phyloP scores from a whole-genome alignment of 441 rosid genomes.

The Bocquillonia castaneifolia region DNA sequence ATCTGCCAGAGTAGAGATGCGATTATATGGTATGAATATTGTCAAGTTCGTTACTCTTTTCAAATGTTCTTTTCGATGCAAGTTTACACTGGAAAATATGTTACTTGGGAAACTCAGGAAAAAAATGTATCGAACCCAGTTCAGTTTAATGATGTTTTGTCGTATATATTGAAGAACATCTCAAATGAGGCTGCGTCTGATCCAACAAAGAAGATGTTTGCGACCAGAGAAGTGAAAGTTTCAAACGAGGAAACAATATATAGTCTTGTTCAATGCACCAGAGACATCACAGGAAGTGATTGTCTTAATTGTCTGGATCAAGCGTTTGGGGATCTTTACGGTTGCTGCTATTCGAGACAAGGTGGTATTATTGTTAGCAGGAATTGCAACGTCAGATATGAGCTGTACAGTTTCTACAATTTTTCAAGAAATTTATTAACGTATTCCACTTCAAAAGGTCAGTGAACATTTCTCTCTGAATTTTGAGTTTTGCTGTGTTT shows the following conservation, averaged over 20 bases:
- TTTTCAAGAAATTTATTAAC: slow-evolving; percentile 10
- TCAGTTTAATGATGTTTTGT: background rate
- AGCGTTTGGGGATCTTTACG: slow-evolving; percentile 14
- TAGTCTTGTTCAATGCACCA: slow-evolving; percentile 32
- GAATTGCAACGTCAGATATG: slow-evolving; percentile 30
- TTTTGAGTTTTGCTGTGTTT: background rate
- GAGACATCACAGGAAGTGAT: slow-evolving; percentile 14
- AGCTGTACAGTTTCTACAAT: slow-evolving; percentile 26
- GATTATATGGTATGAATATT: slow-evolving; percentile 29
- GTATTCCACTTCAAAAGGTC: slow-evolving; percentile 15
- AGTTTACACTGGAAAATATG: slow-evolving; percentile 17
- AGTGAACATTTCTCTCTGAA: background rate
- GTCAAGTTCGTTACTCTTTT: slow-evolving; percentile 32
- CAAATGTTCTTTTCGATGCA: background rate
- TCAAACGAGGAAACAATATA: slow-evolving; percentile 10
- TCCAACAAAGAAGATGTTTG: slow-evolving; percentile 14
- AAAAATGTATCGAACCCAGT: slow-evolving; percentile 8
- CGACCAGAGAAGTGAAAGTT: slow-evolving; percentile 20
- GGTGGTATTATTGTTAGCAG: slow-evolving; percentile 31
- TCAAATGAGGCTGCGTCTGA: background rate
- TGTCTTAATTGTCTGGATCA: slow-evolving; percentile 19
- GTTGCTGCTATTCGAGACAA: slow-evolving; percentile 14
- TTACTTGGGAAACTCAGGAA: slow-evolving; percentile 3
- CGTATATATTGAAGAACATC: background rate
- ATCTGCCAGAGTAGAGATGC: slow-evolving; percentile 15